Conservation (phyloP, 768 basidiomycete species). For the Lentinula detonsa region DNA sequence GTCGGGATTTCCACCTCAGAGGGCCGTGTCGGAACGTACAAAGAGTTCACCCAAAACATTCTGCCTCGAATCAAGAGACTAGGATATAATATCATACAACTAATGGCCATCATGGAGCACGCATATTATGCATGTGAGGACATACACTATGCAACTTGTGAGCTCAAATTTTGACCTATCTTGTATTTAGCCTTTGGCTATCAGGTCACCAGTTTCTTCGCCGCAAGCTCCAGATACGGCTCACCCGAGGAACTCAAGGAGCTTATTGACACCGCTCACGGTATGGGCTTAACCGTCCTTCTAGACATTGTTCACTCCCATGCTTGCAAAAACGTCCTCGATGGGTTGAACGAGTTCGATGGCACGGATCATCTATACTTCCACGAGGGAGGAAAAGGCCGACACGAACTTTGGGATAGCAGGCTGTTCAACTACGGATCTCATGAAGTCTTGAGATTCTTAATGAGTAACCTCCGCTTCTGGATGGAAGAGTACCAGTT, state of each 20-base stretch:
- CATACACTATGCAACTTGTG: conserved; percentile 3
- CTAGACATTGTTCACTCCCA: conserved; percentile 98
- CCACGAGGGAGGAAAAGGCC: conserved; percentile 86
- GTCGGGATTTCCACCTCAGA: conserved; percentile 95
- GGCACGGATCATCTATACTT: conserved; percentile 98
- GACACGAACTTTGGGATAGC: conserved; percentile 97
- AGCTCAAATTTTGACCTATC: conserved; percentile 9
- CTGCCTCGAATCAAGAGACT: conserved; percentile 85
- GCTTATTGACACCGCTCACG: conserved; percentile 92
- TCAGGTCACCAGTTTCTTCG: conserved; percentile 96
- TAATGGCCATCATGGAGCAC: conserved; percentile 99
- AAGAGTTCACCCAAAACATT: conserved; percentile 83
- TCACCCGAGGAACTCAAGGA: conserved; percentile 94
- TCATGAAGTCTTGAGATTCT: conserved; percentile 92
- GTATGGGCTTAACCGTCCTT: conserved; percentile 86
- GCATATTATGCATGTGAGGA: conserved; percentile 92
- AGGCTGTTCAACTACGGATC: conserved; percentile 94
- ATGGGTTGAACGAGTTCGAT: conserved; percentile 94
- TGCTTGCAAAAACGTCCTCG: conserved; percentile 95
- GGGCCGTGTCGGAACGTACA: conserved; percentile 86
- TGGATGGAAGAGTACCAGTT: conserved; percentile 95
- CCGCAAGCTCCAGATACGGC: conserved; percentile 93
- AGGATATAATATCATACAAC: conserved; percentile 95
- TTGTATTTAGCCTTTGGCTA: conserved; percentile 84
- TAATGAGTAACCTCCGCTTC: conserved; percentile 91